phyloP scores from a whole-genome alignment of 1,139 yeast species.

The Sugiyamaella sp. region DNA sequence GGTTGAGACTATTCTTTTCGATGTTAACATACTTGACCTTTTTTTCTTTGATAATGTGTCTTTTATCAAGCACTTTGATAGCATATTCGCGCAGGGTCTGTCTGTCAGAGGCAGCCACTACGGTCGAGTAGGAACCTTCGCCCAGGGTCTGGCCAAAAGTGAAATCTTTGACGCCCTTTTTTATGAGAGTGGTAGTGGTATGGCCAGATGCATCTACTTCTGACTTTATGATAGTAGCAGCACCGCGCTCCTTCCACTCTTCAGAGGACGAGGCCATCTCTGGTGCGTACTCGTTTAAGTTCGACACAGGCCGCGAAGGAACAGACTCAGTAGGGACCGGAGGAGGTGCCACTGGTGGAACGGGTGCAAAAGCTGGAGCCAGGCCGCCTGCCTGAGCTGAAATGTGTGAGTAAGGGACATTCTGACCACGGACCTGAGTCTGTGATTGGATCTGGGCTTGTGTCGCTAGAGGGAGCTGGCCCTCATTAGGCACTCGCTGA shows the following conservation, averaged over 20 bases:
- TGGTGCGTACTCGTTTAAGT: slow-evolving; percentile 11
- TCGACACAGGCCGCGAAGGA: slow-evolving; percentile 6
- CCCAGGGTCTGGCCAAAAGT: slow-evolving; percentile 86
- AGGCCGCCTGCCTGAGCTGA: neutral
- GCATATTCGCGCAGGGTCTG: slow-evolving; percentile 79
- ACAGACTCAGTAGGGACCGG: neutral
- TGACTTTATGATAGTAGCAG: slow-evolving; percentile 54
- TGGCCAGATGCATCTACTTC: slow-evolving; percentile 53
- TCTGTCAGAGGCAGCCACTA: slow-evolving; percentile 80
- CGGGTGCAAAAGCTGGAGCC: neutral
- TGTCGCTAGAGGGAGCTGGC: neutral
- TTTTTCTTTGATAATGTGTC: slow-evolving; percentile 92
- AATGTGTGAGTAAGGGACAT: neutral
- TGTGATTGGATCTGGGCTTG: neutral
- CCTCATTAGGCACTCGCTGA: neutral
- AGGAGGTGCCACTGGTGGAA: neutral
- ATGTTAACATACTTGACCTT: slow-evolving; percentile 95
- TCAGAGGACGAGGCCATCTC: slow-evolving; percentile 26
- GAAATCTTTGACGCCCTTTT: slow-evolving; percentile 73
- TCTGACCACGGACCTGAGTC: neutral
- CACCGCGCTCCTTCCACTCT: slow-evolving; percentile 50
- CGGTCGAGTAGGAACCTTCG: slow-evolving; percentile 96
- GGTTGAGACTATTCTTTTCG: slow-evolving; percentile 88
- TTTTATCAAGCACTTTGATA: slow-evolving; percentile 85
- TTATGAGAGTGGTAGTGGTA: slow-evolving; percentile 49